Evolutionary conservation across 176 grass and related monocot species (phyloP), one percentile per base, ranked within the genome.

Genomic region (Coix lacrymajobi): DNA sequence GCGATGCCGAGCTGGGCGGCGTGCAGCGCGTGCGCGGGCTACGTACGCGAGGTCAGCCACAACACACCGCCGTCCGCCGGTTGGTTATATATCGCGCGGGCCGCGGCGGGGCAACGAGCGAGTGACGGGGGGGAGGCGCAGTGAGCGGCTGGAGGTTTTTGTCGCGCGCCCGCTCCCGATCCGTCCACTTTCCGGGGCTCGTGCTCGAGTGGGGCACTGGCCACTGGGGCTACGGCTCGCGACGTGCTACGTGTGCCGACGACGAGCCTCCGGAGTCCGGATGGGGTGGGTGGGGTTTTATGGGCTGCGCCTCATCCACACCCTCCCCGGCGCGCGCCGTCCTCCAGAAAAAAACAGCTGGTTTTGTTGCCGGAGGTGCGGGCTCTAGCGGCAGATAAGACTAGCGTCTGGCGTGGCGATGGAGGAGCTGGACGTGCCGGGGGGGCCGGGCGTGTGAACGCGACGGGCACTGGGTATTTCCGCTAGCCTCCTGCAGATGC

Each of bases 261-360:
- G 32, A 20, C 45, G 48, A 5, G 20, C 31, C 65, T 44, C 22
- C 10, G 62, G 30, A 17, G 0, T 15, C n/a, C n/a, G 69, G 28
- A 12, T 58, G 54, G 54, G 22, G 10, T 12, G 10, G 36, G 2
- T 57, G 66, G 66, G 15, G 17, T 46, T 68, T 65, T 40, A 74
- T 58, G 75, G 24, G 56, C 86, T 62, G 46, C 32, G 74, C 84
- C 72, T 73, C 79, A 48, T 86, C 84, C 84, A 73, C 83, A 83
- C 83, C 66, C 66, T 76, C 43, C 36, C 66, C 66, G 66, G 57
- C 83, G 88, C 5, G 45, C 79, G 17, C 57, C 84, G 19, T 66
- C 88, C 79, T 83, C 79, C 78, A 62, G 58, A 82, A 81, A 74
- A 45, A 7, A 86, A 61, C 22, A 20, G 20, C 37, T 38, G 13